phyloP scores from a whole-genome alignment of 2,329 filamentous ascomycete genomes.

The Cryphonectria carpinicola region DNA sequence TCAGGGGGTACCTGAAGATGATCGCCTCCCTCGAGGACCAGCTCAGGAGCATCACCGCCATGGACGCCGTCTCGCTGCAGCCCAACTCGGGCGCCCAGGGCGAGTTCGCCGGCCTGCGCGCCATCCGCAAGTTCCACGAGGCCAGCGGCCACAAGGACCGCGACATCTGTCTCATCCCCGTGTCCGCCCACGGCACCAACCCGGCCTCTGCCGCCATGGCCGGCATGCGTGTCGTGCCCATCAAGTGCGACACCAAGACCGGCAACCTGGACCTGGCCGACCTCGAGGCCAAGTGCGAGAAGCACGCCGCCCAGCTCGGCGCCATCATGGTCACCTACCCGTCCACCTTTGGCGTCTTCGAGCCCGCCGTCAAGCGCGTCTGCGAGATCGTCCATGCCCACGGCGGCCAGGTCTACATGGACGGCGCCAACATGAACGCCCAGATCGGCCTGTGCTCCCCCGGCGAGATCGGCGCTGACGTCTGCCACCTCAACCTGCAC shows the following conservation, averaged over 20 bases:
- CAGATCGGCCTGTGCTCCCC: conserved; percentile 95
- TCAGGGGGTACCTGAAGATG: conserved; percentile 70
- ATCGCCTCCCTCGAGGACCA: conserved; percentile 75
- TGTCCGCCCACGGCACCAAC: conserved; percentile 95
- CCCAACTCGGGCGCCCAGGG: conserved; percentile 96
- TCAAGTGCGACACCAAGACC: conserved; percentile 86
- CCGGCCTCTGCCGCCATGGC: conserved; percentile 95
- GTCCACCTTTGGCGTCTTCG: conserved; percentile 92
- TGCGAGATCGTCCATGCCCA: conserved; percentile 84
- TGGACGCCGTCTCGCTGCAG: conserved; percentile 86
- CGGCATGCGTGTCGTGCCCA: conserved; percentile 88
- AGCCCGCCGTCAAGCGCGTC: conserved; percentile 83
- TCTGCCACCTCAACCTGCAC: conserved; percentile 96
- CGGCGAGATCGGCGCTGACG: conserved; percentile 92
- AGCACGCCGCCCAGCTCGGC: conserved; percentile 81
- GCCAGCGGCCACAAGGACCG: conserved; percentile 69
- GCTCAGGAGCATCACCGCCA: conserved; percentile 82
- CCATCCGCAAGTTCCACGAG: conserved; percentile 85
- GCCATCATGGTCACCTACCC: conserved; percentile 98
- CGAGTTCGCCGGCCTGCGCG: conserved; percentile 87
- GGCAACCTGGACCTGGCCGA: conserved; percentile 90
- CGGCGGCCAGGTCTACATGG: conserved; percentile 97
- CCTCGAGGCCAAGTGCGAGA: conserved; percentile 84
- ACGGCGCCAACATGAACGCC: conserved; percentile 98
- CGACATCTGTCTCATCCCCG: conserved; percentile 91